phyloP scores from a whole-genome alignment of 768 basidiomycete genomes.

The Dacryopinax spathularia region DNA sequence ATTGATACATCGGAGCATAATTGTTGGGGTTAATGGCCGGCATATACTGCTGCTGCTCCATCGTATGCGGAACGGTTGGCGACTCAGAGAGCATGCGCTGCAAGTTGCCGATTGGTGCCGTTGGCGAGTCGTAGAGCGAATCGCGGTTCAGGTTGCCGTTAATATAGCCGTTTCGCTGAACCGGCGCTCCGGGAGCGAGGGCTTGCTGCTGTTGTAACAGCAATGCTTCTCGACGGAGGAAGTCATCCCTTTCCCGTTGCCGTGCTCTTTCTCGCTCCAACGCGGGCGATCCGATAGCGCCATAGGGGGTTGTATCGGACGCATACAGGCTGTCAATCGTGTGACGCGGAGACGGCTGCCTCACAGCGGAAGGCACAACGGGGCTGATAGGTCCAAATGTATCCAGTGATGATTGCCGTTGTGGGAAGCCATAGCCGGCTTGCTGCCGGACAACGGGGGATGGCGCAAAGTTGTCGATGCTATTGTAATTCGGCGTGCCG shows the following conservation, averaged over 20 bases:
- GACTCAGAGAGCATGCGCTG: slow-evolving; percentile 1
- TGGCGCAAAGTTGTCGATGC: neutral
- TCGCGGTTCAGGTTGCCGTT: slow-evolving; percentile 11
- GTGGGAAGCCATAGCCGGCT: neutral
- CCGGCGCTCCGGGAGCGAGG: neutral
- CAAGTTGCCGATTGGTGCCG: slow-evolving; percentile 9
- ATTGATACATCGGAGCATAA: slow-evolving; percentile 12
- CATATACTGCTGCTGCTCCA: slow-evolving; percentile 9
- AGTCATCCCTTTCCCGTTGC: neutral
- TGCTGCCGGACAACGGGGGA: neutral
- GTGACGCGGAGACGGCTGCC: neutral
- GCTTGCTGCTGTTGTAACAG: neutral
- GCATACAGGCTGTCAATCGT: neutral
- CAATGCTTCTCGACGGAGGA: neutral
- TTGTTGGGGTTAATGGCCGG: slow-evolving; percentile 4
- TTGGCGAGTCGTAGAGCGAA: slow-evolving; percentile 14
- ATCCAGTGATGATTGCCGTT: neutral
- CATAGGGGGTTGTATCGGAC: neutral
- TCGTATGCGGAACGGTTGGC: slow-evolving; percentile 6
- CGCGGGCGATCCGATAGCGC: neutral
- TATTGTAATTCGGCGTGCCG: neutral
- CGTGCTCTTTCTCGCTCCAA: neutral
- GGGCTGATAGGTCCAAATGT: neutral
- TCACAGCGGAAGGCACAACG: neutral
- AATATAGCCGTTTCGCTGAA: neutral